Conservation (phyloP, 805 yeast genomes). For the Saccharomycopsis schoenii region DNA sequence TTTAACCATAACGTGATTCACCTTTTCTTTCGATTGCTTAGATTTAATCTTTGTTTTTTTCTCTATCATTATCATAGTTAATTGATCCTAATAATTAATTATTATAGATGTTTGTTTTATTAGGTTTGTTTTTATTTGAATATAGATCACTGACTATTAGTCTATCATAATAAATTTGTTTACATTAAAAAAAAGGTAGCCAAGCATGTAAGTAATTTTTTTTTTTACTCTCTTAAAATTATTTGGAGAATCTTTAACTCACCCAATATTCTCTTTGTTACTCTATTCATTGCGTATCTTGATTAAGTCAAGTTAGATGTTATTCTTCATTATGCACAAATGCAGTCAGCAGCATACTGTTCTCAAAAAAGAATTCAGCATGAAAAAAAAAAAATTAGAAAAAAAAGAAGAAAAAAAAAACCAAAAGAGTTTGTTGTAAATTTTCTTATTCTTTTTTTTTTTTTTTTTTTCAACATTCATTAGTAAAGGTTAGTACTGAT, state of each 20-base stretch:
- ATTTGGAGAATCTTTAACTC: no score
- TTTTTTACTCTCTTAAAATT: neutral
- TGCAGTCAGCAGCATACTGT: no score
- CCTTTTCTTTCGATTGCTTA: neutral
- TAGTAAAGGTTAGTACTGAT: neutral
- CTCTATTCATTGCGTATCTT: neutral
- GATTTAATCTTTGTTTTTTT: neutral
- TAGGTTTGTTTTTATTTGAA: neutral
- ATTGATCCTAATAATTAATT: neutral
- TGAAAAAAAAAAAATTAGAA: neutral
- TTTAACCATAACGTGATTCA: neutral
- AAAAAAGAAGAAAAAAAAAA: no score
- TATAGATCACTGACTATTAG: neutral
- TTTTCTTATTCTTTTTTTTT: no score
- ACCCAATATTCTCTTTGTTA: no score
- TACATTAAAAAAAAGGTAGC: neutral
- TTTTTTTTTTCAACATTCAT: no score
- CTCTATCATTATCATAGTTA: neutral
- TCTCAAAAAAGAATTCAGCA: neutral
- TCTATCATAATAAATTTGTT: neutral
- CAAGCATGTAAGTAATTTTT: neutral
- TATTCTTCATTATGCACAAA: no score
- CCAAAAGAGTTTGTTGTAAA: no score
- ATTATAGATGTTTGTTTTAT: neutral
- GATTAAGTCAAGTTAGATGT: no score